Base-by-base conservation (phyloP, 176 grass and related monocot species). In the Hsuehochloa calcarea region DNA sequence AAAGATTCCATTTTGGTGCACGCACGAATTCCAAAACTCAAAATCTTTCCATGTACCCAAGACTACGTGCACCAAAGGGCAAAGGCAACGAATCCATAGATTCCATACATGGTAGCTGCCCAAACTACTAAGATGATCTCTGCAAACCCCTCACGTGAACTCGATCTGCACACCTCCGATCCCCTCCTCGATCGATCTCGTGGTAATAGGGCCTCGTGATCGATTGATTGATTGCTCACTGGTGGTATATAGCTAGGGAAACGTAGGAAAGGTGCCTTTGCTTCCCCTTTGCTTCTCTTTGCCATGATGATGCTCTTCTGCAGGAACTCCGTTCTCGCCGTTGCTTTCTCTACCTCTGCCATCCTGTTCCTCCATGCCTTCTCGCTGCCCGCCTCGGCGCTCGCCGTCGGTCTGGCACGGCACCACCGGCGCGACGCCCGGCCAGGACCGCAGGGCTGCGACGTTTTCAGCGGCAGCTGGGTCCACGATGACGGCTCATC, bases 391-490 rank as follows among this genome's bases (percentile, higher is more conserved):
- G 52, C 84, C 13, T 84, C 84, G 15, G 87, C 90, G 54, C 50
- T 70, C 65, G 23, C 56, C 37, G 22, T 68, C 31, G 84, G 87
- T 5, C 70, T 87, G 3, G 81, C 83, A 15, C 64, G 26, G 52
- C 72, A 41, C 41, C 90, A 85, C 71, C 72, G 68, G 49, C 85
- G 70, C 38, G 87, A 84, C 68, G 88, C 35, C 72, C 26, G 55
- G 56, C 62, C 38, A 35, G 65, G 85, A 14, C 65, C 66, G 13
- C 78, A 77, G 10, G 88, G 49, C 35, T 98, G 96, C 61, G 83
- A 98, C 70, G 73, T 98, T 6, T 98, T 93, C 88, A 86, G 82
- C 14, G 96, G 96, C 23, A 81, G 68, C 64, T 98, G 96, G 96
- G 88, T 95, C 68, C 86, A 16, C 74, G 93, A 92, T 73, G 79